A percentile compares a stretch with the other conserved stretches of the same genome.
Conservation (phyloP, 352 stramenopile genomes). For the Thraustochytrium sp. region DNA sequence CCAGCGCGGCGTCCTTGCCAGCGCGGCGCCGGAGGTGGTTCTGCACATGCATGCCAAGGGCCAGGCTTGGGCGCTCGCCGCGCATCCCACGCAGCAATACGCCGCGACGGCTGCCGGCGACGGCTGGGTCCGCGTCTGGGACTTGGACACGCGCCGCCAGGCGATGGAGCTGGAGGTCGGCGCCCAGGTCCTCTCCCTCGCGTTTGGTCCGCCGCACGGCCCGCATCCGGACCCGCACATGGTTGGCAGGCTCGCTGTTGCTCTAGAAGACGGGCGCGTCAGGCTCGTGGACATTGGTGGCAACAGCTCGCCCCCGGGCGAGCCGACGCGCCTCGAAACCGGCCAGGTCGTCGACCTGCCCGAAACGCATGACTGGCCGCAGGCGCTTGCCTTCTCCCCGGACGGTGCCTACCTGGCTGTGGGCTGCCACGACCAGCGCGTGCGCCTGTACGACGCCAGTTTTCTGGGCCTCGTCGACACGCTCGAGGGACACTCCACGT, state of each 20-base stretch:
- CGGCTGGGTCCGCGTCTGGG: slow-evolving; percentile 68
- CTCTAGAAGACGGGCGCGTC: no score
- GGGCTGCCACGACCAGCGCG: slow-evolving; percentile 54
- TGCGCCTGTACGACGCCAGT: slow-evolving; percentile 44
- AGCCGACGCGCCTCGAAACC: no score
- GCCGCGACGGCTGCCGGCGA: slow-evolving; percentile 73
- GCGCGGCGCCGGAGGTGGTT: slow-evolving; percentile 31
- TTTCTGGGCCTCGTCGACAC: not conserved
- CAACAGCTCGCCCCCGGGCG: not conserved
- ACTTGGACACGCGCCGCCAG: slow-evolving; percentile 44
- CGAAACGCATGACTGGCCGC: slow-evolving; percentile 48
- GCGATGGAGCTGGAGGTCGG: not conserved
- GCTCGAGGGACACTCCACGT: slow-evolving; percentile 46
- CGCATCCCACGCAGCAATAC: slow-evolving; percentile 64
- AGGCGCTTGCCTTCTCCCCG: slow-evolving; percentile 61
- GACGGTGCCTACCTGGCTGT: slow-evolving; percentile 68
- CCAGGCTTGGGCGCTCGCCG: slow-evolving; percentile 67
- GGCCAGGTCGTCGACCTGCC: not conserved
- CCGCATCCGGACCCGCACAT: no score
- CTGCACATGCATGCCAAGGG: slow-evolving; percentile 62
- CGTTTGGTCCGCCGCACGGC: no score
- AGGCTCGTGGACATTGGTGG: no score
- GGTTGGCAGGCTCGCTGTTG: no score
- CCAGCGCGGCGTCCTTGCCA: not conserved
- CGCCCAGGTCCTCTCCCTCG: slow-evolving; percentile 39